Conservation (phyloP, 345 rosid species). For the Dipteronia dyeriana region DNA sequence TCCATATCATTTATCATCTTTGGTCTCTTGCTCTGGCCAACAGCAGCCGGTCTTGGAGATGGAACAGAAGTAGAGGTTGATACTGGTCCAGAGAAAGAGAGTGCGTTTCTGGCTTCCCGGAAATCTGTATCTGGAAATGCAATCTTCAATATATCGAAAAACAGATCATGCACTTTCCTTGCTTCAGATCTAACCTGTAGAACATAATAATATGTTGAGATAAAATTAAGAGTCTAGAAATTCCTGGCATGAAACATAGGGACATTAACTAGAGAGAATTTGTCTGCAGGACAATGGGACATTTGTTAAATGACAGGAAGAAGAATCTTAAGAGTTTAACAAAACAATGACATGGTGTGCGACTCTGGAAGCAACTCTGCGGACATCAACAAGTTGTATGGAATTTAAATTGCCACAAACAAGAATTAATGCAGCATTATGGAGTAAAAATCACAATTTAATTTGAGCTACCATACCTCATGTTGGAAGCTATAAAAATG, state of each 20-base stretch:
- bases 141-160: conserved; percentile 91
- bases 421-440: neutral
- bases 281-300: neutral
- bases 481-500: conserved; percentile 78
- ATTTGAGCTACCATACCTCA: conserved; percentile 61
- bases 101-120: conserved; percentile 72
- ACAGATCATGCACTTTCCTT: conserved; percentile 92
- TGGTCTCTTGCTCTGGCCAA: conserved; percentile 67
- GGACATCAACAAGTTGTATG: neutral
- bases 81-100: conserved; percentile 61
- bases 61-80: conserved; percentile 52
- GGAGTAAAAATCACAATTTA: neutral
- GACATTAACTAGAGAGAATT: neutral
- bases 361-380: neutral
- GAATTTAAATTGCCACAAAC: conserved; percentile 6
- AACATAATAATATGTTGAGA: conserved; percentile 23
- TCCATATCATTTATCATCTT: conserved; percentile 59
- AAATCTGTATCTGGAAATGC: conserved; percentile 91
- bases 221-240: neutral
- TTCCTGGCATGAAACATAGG: neutral
- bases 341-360: neutral
- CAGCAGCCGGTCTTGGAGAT: conserved; percentile 51
- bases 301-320: neutral
- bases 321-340: neutral
- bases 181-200: conserved; percentile 93